phyloP scores from a whole-genome alignment of 495 filamentous ascomycete species.

The Achaetomiella virescens region DNA sequence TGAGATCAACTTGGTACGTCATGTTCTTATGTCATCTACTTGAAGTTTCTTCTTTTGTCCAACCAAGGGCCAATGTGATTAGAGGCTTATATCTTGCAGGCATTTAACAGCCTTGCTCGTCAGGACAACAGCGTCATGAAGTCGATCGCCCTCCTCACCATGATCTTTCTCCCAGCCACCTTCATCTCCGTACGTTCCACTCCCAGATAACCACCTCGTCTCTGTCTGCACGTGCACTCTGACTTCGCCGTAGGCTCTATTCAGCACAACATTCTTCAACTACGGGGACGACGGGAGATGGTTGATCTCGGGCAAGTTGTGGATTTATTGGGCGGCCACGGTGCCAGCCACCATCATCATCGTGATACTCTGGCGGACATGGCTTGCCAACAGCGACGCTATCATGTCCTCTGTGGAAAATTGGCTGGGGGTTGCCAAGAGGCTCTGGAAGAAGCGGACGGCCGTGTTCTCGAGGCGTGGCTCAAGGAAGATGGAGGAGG shows the following conservation, averaged over 20 bases:
- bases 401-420: not conserved
- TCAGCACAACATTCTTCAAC: conserved; percentile 26
- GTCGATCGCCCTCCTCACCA: conserved; percentile 38
- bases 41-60: too few relatives aligned
- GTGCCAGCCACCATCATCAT: conserved; percentile 18
- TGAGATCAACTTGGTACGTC: conserved; percentile 18
- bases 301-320: conserved; percentile 15
- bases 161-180: conserved; percentile 39
- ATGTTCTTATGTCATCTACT: too few relatives aligned
- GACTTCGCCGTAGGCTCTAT: conserved; percentile 13
- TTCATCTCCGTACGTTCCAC: conserved; percentile 25
- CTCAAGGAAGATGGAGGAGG: not conserved
- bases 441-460: not conserved
- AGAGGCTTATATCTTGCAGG: conserved; percentile 1
- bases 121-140: conserved; percentile 40
- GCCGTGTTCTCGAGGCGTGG: not conserved
- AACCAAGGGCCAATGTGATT: too few relatives aligned
- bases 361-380: conserved; percentile 15
- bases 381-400: conserved; percentile 14
- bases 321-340: conserved; percentile 20
- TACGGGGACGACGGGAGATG: conserved; percentile 14
- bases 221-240: too few relatives aligned
- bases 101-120: conserved; percentile 20
- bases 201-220: not conserved
- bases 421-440: not conserved